Percentiles rank a stretch among this genome's conserved stretches.
phyloP scores from a whole-genome alignment of 129 eudicot genomes.

The Smallanthus sonchifolius region DNA sequence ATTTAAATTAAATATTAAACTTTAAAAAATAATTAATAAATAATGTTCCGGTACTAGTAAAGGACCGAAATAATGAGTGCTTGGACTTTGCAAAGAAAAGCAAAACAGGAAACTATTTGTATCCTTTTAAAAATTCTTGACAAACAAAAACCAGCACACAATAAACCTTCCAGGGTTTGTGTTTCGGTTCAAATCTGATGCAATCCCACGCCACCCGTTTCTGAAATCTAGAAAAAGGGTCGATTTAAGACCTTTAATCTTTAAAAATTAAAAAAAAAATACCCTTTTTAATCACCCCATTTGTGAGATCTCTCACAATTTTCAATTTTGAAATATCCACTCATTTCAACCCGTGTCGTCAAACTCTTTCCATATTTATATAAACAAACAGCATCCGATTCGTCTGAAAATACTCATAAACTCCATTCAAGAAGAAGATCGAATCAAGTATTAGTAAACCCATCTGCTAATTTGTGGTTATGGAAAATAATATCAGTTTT shows the following conservation, averaged over 20 bases:
- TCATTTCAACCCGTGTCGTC: conserved; percentile 9
- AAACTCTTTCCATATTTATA: neutral
- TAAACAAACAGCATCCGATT: conserved; percentile 20
- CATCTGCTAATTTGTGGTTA: conserved; percentile 1
- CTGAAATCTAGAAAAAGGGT: conserved; percentile 14
- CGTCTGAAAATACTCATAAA: neutral
- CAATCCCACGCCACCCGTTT: conserved; percentile 30
- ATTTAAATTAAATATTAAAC: too few relatives aligned
- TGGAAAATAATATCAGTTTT: conserved; percentile 25
- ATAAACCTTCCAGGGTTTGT: neutral
- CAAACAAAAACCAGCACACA: conserved; percentile 20
- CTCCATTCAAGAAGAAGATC: conserved; percentile 17
- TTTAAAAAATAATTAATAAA: too few relatives aligned
- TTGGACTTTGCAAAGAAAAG: neutral
- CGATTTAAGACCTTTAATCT: neutral
- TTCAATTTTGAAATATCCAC: conserved; percentile 18
- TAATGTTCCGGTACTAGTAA: neutral
- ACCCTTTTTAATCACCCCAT: conserved; percentile 9
- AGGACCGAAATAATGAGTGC: neutral
- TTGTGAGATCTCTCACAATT: conserved; percentile 8
- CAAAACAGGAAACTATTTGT: neutral
- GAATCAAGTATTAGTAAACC: conserved; percentile 14
- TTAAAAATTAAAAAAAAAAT: neutral
- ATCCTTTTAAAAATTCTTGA: neutral
- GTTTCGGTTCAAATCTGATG: neutral